Evolutionary conservation across 192 early-diverging fungal genomes (phyloP).

Genomic region (Allomyces macrogynus): DNA sequence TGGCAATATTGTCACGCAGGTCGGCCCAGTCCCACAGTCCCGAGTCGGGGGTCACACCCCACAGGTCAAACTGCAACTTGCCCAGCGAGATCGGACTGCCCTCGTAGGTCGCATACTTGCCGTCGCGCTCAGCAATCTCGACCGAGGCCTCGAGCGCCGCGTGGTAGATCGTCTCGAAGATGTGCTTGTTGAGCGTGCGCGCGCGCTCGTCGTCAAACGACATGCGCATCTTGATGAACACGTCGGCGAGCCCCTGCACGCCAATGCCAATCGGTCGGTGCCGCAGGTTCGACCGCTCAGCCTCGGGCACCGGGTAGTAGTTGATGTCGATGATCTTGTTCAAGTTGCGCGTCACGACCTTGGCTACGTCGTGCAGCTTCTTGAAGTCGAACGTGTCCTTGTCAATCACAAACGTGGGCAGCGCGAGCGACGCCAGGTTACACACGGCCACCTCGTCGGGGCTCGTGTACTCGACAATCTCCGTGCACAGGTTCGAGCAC

Average conservation of each 20-base stretch:
- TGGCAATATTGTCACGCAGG: slow-evolving; percentile 53
- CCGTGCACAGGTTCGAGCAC: slow-evolving; percentile 94
- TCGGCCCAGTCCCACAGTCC: slow-evolving; percentile 80
- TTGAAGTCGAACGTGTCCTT: slow-evolving; percentile 56
- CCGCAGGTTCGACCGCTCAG: slow-evolving; percentile 69
- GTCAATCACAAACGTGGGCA: slow-evolving; percentile 59
- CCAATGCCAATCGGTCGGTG: slow-evolving; percentile 96
- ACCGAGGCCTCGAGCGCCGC: slow-evolving; percentile 78
- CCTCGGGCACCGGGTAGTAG: slow-evolving; percentile 84
- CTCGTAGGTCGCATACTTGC: slow-evolving; percentile 69
- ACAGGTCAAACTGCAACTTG: slow-evolving; percentile 83
- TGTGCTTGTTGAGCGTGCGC: slow-evolving; percentile 54
- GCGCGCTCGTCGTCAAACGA: slow-evolving; percentile 83
- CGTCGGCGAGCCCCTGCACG: slow-evolving; percentile 92
- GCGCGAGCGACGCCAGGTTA: slow-evolving; percentile 83
- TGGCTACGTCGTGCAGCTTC: slow-evolving; percentile 61
- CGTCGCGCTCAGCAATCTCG: slow-evolving; percentile 61
- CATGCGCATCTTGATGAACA: slow-evolving; percentile 84
- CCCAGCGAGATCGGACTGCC: slow-evolving; percentile 82
- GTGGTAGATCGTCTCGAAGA: slow-evolving; percentile 95
- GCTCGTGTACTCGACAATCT: slow-evolving; percentile 88
- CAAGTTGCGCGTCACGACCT: slow-evolving; percentile 76
- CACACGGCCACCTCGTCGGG: slow-evolving; percentile 96
- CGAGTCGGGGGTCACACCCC: slow-evolving; percentile 47
- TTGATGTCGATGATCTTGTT: slow-evolving; percentile 97